These are phyloP conservation scores for Pichia membranifaciens DNA, from an alignment of 805 yeast species.

Conservation along the genomic window DNA sequence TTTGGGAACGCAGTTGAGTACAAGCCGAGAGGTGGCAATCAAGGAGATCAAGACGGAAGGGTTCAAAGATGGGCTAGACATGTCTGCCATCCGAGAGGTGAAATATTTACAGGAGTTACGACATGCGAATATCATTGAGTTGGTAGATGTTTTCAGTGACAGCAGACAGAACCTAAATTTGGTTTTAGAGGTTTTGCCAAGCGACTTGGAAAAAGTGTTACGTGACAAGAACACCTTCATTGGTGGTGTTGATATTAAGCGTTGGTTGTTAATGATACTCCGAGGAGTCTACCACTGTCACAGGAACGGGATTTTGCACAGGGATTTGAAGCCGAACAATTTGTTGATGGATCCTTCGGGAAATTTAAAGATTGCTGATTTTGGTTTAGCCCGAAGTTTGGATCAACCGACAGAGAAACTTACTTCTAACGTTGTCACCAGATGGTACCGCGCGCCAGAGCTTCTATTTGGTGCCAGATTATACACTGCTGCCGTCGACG, in stretches of 20 bases:
- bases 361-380: slow-evolving; percentile 90
- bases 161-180: slow-evolving; percentile 62
- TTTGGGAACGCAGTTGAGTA: slow-evolving; percentile 61
- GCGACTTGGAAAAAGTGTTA: slow-evolving; percentile 85
- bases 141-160: slow-evolving; percentile 78
- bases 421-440: slow-evolving; percentile 91
- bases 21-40: slow-evolving; percentile 69
- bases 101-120: slow-evolving; percentile 78
- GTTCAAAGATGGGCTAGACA: slow-evolving; percentile 93
- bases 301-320: slow-evolving; percentile 79
- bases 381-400: slow-evolving; percentile 85
- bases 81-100: slow-evolving; percentile 94
- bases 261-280: slow-evolving; percentile 92
- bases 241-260: slow-evolving; percentile 79
- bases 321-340: slow-evolving; percentile 93
- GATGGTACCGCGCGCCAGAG: slow-evolving; percentile 99
- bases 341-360: slow-evolving; percentile 83
- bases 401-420: slow-evolving; percentile 72
- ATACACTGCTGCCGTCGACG: slow-evolving; percentile 83
- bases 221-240: slow-evolving; percentile 74
- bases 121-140: slow-evolving; percentile 77
- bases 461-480: slow-evolving; percentile 81
- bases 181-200: slow-evolving; percentile 89
- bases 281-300: slow-evolving; percentile 96
- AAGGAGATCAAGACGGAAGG: slow-evolving; percentile 93